Percentiles rank a stretch among this genome's conserved stretches.
Conservation (phyloP, 78 protist species). For the Paratrimastix pyriformis region DNA sequence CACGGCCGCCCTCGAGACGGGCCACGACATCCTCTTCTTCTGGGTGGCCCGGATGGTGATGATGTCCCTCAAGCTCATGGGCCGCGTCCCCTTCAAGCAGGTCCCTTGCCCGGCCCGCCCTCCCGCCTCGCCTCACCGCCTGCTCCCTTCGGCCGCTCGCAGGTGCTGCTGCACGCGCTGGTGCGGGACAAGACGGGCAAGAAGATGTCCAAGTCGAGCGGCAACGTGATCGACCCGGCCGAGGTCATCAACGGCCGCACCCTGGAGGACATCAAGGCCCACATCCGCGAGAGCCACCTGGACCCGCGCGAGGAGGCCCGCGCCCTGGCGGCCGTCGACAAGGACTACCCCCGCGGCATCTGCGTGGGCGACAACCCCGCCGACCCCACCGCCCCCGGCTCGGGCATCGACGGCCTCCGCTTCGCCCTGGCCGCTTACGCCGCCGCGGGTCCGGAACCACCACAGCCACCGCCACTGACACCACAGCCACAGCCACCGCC, state of each 20-base stretch:
- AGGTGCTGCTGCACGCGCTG: slow-evolving; percentile 83
- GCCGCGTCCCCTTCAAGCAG: slow-evolving; percentile 71
- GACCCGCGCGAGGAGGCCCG: neutral
- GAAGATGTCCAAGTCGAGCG: slow-evolving; percentile 86
- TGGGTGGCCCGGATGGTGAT: slow-evolving; percentile 99
- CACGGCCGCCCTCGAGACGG: slow-evolving; percentile 92
- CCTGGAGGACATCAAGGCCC: slow-evolving; percentile 24
- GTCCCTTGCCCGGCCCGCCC: no score
- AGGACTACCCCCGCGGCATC: slow-evolving; percentile 91
- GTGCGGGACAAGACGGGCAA: slow-evolving; percentile 85
- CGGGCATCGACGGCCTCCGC: slow-evolving; percentile 97
- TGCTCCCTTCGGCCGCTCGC: no score
- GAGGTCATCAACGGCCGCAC: slow-evolving; percentile 89
- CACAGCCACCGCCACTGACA: no score
- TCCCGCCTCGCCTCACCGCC: neutral
- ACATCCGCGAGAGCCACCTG: neutral
- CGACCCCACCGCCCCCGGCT: slow-evolving; percentile 85
- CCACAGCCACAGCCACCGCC: no score
- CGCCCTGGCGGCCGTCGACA: slow-evolving; percentile 47
- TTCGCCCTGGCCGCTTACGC: slow-evolving; percentile 80
- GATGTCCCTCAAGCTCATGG: slow-evolving; percentile 76
- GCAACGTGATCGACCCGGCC: slow-evolving; percentile 95
- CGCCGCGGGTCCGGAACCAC: no score
- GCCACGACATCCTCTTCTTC: slow-evolving; percentile 98
- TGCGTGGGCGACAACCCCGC: slow-evolving; percentile 96